These are phyloP conservation scores for Cadophora sp. DNA, from an alignment of 2,329 filamentous ascomycete species.

Conservation along the genomic window DNA sequence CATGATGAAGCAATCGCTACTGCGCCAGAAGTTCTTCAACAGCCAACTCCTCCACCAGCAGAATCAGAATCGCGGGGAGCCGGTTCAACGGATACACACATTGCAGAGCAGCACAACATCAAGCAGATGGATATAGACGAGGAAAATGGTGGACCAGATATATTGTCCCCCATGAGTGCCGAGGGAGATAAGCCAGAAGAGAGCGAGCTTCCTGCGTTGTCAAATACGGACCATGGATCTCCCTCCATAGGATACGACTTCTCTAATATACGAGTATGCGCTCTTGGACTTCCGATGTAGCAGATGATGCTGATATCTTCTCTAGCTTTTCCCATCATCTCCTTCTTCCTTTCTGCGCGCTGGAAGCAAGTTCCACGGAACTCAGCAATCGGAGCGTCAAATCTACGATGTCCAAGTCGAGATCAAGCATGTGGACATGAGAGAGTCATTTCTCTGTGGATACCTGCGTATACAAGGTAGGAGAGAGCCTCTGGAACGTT, in stretches of 20 bases:
- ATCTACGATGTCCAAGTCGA: conserved; percentile 96
- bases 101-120: conserved; percentile 42
- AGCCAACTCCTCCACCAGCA: conserved; percentile 40
- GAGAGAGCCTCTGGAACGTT: not conserved
- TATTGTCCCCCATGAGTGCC: conserved; percentile 47
- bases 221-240: conserved; percentile 46
- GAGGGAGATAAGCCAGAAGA: conserved; percentile 49
- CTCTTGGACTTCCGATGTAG: not conserved
- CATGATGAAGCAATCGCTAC: conserved; percentile 41
- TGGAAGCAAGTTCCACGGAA: conserved; percentile 87
- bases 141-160: conserved; percentile 43
- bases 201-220: conserved; percentile 43
- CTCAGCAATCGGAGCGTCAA: conserved; percentile 91
- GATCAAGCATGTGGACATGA: conserved; percentile 94
- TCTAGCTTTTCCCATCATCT: conserved; percentile 67
- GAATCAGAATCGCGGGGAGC: conserved; percentile 40
- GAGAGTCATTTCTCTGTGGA: conserved; percentile 92
- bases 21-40: conserved; percentile 41
- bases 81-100: conserved; percentile 45
- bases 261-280: conserved; percentile 60
- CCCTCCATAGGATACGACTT: conserved; percentile 60
- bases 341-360: conserved; percentile 86
- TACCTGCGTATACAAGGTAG: conserved; percentile 94
- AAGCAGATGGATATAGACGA: conserved; percentile 53
- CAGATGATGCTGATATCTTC: conserved; percentile 21